Evolutionary conservation across 495 filamentous ascomycete species (phyloP), one percentile per base, ranked within the genome.

Genomic region (Chaetomidium leptoderma): DNA sequence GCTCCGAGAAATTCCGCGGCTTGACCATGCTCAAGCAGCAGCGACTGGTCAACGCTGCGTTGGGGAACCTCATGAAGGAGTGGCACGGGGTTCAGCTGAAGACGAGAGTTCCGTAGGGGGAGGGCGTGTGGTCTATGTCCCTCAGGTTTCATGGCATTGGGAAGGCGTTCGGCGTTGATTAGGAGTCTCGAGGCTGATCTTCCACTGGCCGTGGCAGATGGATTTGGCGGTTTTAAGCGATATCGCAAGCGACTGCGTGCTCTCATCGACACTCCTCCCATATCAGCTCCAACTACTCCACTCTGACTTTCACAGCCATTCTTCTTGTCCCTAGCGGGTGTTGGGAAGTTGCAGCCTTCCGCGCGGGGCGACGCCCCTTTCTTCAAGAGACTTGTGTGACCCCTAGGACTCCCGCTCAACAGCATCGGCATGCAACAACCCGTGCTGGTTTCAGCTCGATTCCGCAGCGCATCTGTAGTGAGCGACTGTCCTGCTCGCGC

Each of bases 81-180:
- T 90, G 87, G 87, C 87, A 91, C 72, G 87, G 87, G 23, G 75
- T 91, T 33, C 86, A 88, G 73, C 70, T 91, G 59, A 83, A 75
- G 74, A 91, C 87, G 7, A 76, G 70, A 60, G 72, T 67, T 30
- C 75, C 77, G 13, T 70, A 48, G 61, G 23, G 24, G 17, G 27
- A n/a, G 3, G 35, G 1, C 32, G 9, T 19, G 6, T 13, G 14
- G 6, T 30, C 14, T 2, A 30, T 29, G 6, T 13, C 14, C 16
- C 13, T 6, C 2, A 26, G 44, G 16, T 36, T 36, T 9, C 0
- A 37, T 32, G 21, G 32, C 47, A 37, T 26, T 26, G 47, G 39
- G 45, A 29, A 29, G 45, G 45, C 8, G 27, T 30, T n/a, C 10
- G 44, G 44, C 44, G 44, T 46, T 29, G 24, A 8, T n/a, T 46